These are phyloP conservation scores for Paramecium primaurelia DNA, from an alignment of 73 alveolate genomes.

Conservation along the genomic window DNA sequence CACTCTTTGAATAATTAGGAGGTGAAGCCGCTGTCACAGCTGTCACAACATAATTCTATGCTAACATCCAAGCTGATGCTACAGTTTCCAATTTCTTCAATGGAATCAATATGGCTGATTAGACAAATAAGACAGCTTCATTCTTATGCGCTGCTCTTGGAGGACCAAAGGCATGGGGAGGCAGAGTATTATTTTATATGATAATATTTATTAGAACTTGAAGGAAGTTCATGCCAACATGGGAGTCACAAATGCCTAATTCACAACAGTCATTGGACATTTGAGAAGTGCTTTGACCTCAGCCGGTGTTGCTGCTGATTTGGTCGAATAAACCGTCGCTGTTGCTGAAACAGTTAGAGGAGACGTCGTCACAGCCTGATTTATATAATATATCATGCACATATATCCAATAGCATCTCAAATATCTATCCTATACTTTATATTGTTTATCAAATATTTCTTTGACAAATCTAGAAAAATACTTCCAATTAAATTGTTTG, in stretches of 20 bases:
- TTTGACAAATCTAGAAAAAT: neutral
- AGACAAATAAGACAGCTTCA: conserved; percentile 37
- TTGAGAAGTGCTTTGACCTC: conserved; percentile 61
- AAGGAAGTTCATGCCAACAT: conserved; percentile 66
- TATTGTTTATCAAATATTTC: neutral
- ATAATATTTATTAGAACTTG: conserved; percentile 50
- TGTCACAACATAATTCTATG: conserved; percentile 66
- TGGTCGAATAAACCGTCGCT: conserved; percentile 59
- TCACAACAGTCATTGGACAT: conserved; percentile 59
- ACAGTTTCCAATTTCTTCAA: conserved; percentile 69
- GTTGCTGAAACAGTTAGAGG: conserved; percentile 49
- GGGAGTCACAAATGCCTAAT: conserved; percentile 65
- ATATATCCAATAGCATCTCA: neutral
- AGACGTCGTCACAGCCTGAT: conserved; percentile 53
- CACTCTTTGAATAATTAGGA: conserved; percentile 61
- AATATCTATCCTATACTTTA: neutral
- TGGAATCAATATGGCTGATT: conserved; percentile 62
- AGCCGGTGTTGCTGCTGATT: conserved; percentile 65
- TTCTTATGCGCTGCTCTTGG: conserved; percentile 67
- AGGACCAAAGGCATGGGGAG: conserved; percentile 62
- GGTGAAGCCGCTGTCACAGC: conserved; percentile 67
- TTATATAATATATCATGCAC: neutral
- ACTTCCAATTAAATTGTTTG: neutral
- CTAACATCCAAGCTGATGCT: conserved; percentile 64
- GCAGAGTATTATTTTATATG: neutral